These are phyloP conservation scores for Leucogyrophana mollusca DNA, from an alignment of 768 basidiomycete species.

Conservation along the genomic window DNA sequence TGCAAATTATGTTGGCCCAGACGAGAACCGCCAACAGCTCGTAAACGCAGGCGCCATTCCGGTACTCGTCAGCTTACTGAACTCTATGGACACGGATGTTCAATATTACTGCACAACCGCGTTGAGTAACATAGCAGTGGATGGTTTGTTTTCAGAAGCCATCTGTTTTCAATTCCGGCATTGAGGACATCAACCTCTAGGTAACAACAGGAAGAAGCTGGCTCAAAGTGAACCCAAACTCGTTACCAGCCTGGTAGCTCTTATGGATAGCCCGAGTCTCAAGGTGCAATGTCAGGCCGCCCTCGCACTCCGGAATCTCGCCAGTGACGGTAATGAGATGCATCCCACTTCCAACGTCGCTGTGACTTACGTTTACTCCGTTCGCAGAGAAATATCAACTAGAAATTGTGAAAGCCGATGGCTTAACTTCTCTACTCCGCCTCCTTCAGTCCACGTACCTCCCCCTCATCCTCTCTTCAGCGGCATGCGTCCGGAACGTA, in stretches of 20 bases:
- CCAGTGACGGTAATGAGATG: slow-evolving; percentile 78
- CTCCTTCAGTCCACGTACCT: slow-evolving; percentile 96
- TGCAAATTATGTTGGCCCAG: slow-evolving; percentile 38
- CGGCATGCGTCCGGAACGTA: slow-evolving; percentile 98
- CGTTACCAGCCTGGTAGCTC: slow-evolving; percentile 86
- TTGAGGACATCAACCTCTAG: slow-evolving; percentile 34
- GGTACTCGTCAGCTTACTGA: slow-evolving; percentile 90
- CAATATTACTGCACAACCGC: slow-evolving; percentile 99
- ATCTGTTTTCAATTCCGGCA: background rate
- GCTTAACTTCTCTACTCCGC: slow-evolving; percentile 87
- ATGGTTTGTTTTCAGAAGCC: slow-evolving; percentile 51
- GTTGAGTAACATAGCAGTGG: slow-evolving; percentile 96
- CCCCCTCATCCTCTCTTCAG: slow-evolving; percentile 95
- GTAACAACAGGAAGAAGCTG: slow-evolving; percentile 88
- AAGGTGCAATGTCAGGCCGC: slow-evolving; percentile 99
- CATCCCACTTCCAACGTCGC: slow-evolving; percentile 14
- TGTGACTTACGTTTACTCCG: slow-evolving; percentile 1
- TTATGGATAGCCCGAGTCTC: slow-evolving; percentile 97
- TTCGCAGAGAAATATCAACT: slow-evolving; percentile 92
- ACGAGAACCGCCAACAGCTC: slow-evolving; percentile 97
- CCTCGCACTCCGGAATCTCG: slow-evolving; percentile 91
- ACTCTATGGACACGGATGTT: slow-evolving; percentile 97
- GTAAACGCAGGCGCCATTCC: slow-evolving; percentile 99
- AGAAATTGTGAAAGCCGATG: slow-evolving; percentile 96
- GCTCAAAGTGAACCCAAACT: slow-evolving; percentile 93